Conservation (phyloP, 2,329 filamentous ascomycete genomes). For the Herpomyces periplanetae region DNA sequence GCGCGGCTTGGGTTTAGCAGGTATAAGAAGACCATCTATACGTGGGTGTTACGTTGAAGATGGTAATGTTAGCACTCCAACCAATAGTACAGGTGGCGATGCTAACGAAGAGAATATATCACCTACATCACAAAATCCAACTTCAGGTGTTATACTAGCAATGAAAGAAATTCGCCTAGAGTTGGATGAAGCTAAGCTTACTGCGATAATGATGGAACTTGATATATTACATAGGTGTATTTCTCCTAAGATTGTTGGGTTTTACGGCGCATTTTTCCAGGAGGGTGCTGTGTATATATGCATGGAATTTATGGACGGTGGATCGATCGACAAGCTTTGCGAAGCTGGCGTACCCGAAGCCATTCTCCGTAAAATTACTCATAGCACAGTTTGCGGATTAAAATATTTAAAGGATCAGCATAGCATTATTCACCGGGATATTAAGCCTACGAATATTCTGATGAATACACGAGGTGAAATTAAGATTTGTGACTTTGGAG, state of each 20-base stretch:
- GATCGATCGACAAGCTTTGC: slow-evolving; percentile 87
- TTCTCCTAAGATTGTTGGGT: slow-evolving; percentile 88
- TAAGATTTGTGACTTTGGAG: slow-evolving; percentile 95
- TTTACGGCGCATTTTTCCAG: slow-evolving; percentile 95
- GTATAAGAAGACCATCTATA: slow-evolving; percentile 14
- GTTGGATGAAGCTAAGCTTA: slow-evolving; percentile 80
- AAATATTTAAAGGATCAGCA: slow-evolving; percentile 87
- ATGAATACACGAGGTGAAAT: slow-evolving; percentile 60
- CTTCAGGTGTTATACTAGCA: slow-evolving; percentile 52
- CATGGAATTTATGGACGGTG: slow-evolving; percentile 96
- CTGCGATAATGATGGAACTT: slow-evolving; percentile 84
- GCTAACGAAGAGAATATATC: slow-evolving; percentile 7
- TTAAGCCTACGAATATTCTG: slow-evolving; percentile 95
- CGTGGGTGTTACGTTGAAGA: too few species aligned
- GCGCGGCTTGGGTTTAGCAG: slow-evolving; percentile 17
- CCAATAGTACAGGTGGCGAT: slow-evolving; percentile 5
- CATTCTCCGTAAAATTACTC: slow-evolving; percentile 55
- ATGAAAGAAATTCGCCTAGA: slow-evolving; percentile 97
- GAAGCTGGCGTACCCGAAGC: slow-evolving; percentile 55
- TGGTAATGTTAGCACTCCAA: slow-evolving; percentile 5
- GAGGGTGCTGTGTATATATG: slow-evolving; percentile 97
- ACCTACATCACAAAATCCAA: slow-evolving; percentile 10
- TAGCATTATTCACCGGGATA: slow-evolving; percentile 93
- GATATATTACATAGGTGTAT: slow-evolving; percentile 80
- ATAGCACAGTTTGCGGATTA: slow-evolving; percentile 56